Evolutionary conservation across 192 early-diverging fungal species (phyloP), one percentile per base, ranked within the genome.

Genomic region (Coemansia sp.): DNA sequence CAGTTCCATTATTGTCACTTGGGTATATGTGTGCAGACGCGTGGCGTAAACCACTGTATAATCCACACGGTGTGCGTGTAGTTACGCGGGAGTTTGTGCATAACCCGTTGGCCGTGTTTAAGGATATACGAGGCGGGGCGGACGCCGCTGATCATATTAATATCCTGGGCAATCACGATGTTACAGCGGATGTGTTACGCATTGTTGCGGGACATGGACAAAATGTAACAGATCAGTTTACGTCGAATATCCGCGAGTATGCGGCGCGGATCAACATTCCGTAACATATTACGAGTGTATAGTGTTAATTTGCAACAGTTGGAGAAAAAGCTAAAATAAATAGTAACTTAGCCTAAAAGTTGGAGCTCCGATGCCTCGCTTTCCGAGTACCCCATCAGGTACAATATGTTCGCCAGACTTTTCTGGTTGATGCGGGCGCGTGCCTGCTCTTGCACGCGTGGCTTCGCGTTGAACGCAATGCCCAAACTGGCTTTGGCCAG

Each of bases 381-480:
- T 54, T 90, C 88, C 6, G 89, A 86, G 74, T 94, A 94, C 28
- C 97, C 97, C 67, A 98, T 87, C 19, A 97, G 77, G 53, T 92
- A 91, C 19, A 98, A 82, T 8, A 97, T 89, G 71, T 94, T 90
- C 28, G 89, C 85, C 64, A 99, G 72, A 81, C 92, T 96, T 64
- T 90, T 89, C 64, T 95, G 94, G 76, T 99, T 99, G 66, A 99
- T 93, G 64, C 95, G 79, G 1, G 93, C 86, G 22, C 84, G 75
- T 0, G 94, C 93, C 82, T 91, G 83, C 74, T 95, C 82, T 68
- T 99, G 97, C 2, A 99, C 97, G n/a, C 87, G 84, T 14, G 96
- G 96, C 65, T 99, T 99, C 14, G 97, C 97, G 61, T 97, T 97
- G 74, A 95, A 99, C 0, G 97, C 97, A 63, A 99, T 95, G 1